These are phyloP conservation scores for Leccinum subgranulosum DNA, from an alignment of 768 basidiomycete genomes.

Conservation along the genomic window DNA sequence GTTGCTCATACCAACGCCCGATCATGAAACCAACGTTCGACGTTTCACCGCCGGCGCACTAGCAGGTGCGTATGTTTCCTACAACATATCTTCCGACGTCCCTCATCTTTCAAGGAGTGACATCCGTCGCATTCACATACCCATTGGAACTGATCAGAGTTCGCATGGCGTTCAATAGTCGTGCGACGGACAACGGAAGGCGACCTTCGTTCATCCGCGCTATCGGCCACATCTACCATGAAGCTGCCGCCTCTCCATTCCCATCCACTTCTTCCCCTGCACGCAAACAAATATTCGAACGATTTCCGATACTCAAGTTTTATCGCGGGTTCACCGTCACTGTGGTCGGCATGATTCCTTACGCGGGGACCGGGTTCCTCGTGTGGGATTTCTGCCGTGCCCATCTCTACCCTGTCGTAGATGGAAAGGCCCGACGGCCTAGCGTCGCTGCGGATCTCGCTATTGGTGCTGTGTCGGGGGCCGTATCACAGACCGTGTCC, in stretches of 20 bases:
- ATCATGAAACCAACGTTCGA: constrained; percentile 70
- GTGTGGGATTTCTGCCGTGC: constrained; percentile 81
- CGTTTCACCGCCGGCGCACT: constrained; percentile 86
- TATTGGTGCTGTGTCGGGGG: constrained; percentile 85
- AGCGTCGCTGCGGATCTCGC: constrained; percentile 63
- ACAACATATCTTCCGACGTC: background rate
- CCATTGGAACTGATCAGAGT: constrained; percentile 95
- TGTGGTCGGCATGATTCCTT: constrained; percentile 88
- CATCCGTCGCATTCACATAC: constrained; percentile 90
- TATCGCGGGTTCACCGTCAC: constrained; percentile 98
- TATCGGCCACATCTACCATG: constrained; percentile 66
- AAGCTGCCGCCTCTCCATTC: constrained; percentile 41
- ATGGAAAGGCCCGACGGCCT: constrained; percentile 38
- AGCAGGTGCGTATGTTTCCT: constrained; percentile 56
- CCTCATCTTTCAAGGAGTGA: constrained; percentile 52
- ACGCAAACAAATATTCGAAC: constrained; percentile 42
- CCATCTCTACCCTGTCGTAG: constrained; percentile 46
- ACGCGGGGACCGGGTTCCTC: constrained; percentile 93
- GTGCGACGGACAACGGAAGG: constrained; percentile 20
- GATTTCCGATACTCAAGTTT: constrained; percentile 80
- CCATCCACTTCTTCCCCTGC: constrained; percentile 14
- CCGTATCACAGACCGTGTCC: constrained; percentile 81
- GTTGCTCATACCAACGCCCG: constrained; percentile 83
- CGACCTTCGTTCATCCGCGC: constrained; percentile 55
- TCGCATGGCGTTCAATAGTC: constrained; percentile 75